Conservation (phyloP, 164 flowering plant species). For the Piper longum region DNA sequence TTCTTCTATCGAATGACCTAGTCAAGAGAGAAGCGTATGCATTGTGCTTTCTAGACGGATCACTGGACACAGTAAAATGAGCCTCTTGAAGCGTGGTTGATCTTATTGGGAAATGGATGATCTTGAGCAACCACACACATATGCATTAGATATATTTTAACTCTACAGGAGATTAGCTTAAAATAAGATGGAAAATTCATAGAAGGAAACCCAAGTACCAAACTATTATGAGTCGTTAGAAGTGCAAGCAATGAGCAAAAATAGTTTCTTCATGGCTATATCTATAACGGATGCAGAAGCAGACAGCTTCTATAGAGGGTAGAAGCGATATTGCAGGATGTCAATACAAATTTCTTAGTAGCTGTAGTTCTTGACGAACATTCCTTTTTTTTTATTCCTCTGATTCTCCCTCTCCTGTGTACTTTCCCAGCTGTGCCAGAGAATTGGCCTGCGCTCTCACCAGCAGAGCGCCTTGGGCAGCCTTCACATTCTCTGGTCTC, state of each 20-base stretch:
- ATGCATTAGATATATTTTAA: too few species aligned
- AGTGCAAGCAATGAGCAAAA: not conserved
- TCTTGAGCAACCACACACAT: too few species aligned
- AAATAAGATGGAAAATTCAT: not conserved
- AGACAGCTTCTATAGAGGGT: not conserved
- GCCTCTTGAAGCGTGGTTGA: too few species aligned
- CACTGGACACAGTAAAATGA: too few species aligned
- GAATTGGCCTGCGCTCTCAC: slow-evolving; percentile 12
- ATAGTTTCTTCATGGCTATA: not conserved
- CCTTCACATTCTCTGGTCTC: slow-evolving; percentile 11
- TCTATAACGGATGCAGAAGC: not conserved
- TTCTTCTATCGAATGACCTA: too few species aligned
- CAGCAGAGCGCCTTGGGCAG: slow-evolving; percentile 8
- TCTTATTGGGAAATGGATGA: too few species aligned
- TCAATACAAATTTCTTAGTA: slow-evolving; percentile 14
- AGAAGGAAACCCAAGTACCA: not conserved
- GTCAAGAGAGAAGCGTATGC: too few species aligned
- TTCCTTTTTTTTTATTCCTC: slow-evolving; percentile 45
- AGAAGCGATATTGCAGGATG: not conserved
- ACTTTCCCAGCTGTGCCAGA: slow-evolving; percentile 40
- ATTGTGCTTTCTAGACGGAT: too few species aligned
- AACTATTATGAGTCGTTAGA: not conserved
- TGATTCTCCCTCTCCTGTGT: slow-evolving; percentile 42
- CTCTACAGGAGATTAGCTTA: too few species aligned
- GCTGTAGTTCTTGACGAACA: slow-evolving; percentile 39